A percentile compares a stretch with the other conserved stretches of the same genome.
Conservation (phyloP, 108 stramenopile genomes). For the Fistulifera solaris region DNA sequence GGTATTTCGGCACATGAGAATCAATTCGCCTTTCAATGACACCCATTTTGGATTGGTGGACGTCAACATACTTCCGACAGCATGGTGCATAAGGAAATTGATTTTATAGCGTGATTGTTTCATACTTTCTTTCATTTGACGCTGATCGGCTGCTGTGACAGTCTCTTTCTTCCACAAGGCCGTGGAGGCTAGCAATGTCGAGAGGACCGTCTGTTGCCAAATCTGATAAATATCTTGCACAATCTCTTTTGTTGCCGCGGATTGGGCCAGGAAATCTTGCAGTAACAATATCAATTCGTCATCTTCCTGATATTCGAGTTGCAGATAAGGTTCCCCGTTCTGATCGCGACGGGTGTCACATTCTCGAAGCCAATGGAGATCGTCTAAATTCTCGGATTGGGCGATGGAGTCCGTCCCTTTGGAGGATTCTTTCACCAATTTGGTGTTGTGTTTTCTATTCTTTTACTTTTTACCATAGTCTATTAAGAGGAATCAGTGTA, state of each 20-base stretch:
- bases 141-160: slow-evolving; percentile 9
- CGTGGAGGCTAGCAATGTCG: slow-evolving; percentile 3
- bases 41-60: slow-evolving; percentile 7
- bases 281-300: slow-evolving; percentile 1
- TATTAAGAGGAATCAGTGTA: too few species aligned
- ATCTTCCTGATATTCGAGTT: slow-evolving; percentile 14
- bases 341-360: slow-evolving; percentile 2
- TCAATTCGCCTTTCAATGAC: background rate
- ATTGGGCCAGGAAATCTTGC: slow-evolving; percentile 12
- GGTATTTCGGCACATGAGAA: slow-evolving; percentile 5
- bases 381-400: slow-evolving; percentile 1
- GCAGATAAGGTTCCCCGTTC: slow-evolving; percentile 6
- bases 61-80: slow-evolving; percentile 10
- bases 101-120: slow-evolving; percentile 14
- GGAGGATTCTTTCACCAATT: too few species aligned
- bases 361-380: slow-evolving; percentile 5
- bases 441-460: too few species aligned
- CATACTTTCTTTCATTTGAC: slow-evolving; percentile 8
- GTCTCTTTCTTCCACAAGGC: slow-evolving; percentile 7
- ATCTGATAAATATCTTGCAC: slow-evolving; percentile 14
- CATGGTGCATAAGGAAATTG: slow-evolving; percentile 8
- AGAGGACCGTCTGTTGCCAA: slow-evolving; percentile 19
- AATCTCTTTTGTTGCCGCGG: slow-evolving; percentile 7
- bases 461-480: too few species aligned
- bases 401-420: too few species aligned